Evolutionary conservation across 805 yeast species (phyloP).

Genomic region (Pichia membranifaciens): DNA sequence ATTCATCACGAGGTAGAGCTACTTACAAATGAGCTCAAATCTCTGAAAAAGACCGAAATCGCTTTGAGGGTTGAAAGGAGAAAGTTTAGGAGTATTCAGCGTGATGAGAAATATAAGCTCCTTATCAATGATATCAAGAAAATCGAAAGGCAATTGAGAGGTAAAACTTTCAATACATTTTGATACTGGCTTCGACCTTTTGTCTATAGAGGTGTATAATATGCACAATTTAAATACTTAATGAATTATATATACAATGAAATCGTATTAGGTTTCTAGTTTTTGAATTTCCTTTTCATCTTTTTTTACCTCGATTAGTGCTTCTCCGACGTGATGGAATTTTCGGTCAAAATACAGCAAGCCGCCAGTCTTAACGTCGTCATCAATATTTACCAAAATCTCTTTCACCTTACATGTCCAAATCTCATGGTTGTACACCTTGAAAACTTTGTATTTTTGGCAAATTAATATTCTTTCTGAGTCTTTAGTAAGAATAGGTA

Average conservation of each 20-base stretch:
- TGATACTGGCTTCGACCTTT: background rate
- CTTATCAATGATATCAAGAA: constrained; percentile 20
- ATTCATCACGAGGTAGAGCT: constrained; percentile 22
- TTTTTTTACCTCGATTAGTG: constrained; percentile 15
- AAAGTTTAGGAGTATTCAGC: constrained; percentile 19
- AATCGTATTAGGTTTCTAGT: too few species aligned
- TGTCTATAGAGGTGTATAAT: background rate
- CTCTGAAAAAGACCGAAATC: constrained; percentile 22
- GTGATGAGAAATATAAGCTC: constrained; percentile 22
- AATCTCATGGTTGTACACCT: constrained; percentile 80
- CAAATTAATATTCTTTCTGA: constrained; percentile 63
- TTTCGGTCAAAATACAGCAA: constrained; percentile 56
- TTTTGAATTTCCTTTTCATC: background rate
- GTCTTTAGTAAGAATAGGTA: constrained; percentile 50
- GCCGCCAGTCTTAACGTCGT: constrained; percentile 48
- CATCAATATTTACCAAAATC: constrained; percentile 33
- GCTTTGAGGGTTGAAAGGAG: constrained; percentile 20
- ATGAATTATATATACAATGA: background rate
- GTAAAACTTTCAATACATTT: background rate
- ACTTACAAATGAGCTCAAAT: constrained; percentile 24
- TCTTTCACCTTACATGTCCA: constrained; percentile 80
- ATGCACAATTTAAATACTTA: background rate
- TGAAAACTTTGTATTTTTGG: constrained; percentile 43
- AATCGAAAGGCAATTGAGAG: constrained; percentile 4
- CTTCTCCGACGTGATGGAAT: constrained; percentile 42